Conservation (phyloP, 2,329 filamentous ascomycete genomes). For the Phoma sp. region DNA sequence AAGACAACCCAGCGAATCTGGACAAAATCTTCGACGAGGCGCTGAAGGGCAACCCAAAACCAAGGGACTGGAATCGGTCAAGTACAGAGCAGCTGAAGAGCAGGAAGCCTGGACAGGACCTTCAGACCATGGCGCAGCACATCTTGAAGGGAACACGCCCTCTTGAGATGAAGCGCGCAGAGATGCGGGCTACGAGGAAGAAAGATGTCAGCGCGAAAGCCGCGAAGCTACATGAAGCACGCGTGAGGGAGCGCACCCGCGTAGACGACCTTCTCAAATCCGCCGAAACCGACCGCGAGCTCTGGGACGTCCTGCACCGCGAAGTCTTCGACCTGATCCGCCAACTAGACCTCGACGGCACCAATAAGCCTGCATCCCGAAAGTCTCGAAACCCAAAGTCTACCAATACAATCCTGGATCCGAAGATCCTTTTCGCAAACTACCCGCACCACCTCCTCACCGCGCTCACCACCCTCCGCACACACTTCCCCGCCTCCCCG, state of each 20-base stretch:
- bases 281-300: constrained; percentile 65
- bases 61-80: constrained; percentile 6
- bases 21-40: constrained; percentile 43
- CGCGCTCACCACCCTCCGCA: constrained; percentile 64
- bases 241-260: constrained; percentile 54
- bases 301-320: constrained; percentile 71
- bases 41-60: constrained; percentile 23
- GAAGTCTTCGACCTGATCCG: constrained; percentile 69
- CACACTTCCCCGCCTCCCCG: constrained; percentile 65
- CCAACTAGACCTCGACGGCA: constrained; percentile 60
- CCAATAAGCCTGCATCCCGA: neutral
- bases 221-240: constrained; percentile 19
- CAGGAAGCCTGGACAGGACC: constrained; percentile 12
- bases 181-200: neutral
- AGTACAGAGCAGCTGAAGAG: constrained; percentile 11
- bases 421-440: constrained; percentile 67
- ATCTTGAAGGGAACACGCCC: constrained; percentile 17
- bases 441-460: constrained; percentile 68
- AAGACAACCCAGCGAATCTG: constrained; percentile 22
- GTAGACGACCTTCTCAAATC: constrained; percentile 62
- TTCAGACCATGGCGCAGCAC: constrained; percentile 24
- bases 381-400: neutral
- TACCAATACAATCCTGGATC: constrained; percentile 34
- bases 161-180: neutral
- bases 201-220: constrained; percentile 15